A percentile compares a stretch with the other conserved stretches of the same genome.
phyloP scores from a whole-genome alignment of 305 asterid genomes.

The Fraxinus sp. region DNA sequence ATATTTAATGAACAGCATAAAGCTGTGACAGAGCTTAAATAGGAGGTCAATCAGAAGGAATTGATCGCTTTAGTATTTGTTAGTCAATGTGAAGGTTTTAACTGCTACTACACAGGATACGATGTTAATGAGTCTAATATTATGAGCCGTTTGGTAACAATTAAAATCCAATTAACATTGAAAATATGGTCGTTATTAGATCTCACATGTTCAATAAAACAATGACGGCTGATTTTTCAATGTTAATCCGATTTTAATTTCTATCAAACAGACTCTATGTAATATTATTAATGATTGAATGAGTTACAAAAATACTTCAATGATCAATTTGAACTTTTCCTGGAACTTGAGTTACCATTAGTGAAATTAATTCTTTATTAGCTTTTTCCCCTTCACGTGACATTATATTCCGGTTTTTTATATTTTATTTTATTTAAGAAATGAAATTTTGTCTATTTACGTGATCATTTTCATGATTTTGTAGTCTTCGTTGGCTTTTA shows the following conservation, averaged over 20 bases:
- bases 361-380: background rate
- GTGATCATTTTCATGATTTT: background rate
- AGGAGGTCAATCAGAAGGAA: background rate
- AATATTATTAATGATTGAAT: background rate
- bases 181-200: too few species aligned
- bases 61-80: background rate
- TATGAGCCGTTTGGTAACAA: too few species aligned
- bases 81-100: background rate
- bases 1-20: background rate
- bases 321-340: slow-evolving; percentile 1
- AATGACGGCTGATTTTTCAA: too few species aligned
- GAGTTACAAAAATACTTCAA: background rate
- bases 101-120: background rate
- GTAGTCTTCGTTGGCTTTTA: background rate
- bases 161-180: too few species aligned
- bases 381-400: slow-evolving; percentile 32
- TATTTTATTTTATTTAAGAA: background rate
- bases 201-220: too few species aligned
- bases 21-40: too few species aligned
- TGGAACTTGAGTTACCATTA: background rate
- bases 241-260: too few species aligned
- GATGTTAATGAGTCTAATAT: background rate
- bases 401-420: slow-evolving; percentile 5
- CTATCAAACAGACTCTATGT: too few species aligned
- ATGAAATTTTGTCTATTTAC: background rate